These are phyloP conservation scores for Elaeis guineensis DNA, from an alignment of 176 grass and related monocot genomes.

Conservation along the genomic window DNA sequence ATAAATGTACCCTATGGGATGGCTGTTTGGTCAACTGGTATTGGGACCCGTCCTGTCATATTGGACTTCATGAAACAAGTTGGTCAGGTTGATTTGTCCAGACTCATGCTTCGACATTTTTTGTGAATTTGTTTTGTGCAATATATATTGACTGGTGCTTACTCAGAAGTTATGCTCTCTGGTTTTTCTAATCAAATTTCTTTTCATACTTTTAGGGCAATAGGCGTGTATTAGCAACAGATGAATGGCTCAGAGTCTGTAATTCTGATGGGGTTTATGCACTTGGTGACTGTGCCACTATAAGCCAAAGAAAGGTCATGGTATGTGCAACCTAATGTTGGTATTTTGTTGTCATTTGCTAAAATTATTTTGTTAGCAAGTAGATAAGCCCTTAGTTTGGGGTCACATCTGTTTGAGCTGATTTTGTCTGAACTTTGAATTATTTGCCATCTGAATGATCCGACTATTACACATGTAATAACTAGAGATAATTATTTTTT, in stretches of 20 bases:
- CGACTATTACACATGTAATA: too few species aligned
- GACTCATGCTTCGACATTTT: not conserved
- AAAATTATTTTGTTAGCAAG: not conserved
- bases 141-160: not conserved
- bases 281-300: conserved; percentile 68
- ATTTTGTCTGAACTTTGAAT: too few species aligned
- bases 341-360: conserved; percentile 4
- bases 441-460: too few species aligned
- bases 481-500: too few species aligned
- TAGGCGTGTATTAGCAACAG: conserved; percentile 56
- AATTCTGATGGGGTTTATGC: conserved; percentile 56
- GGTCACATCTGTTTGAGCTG: too few species aligned
- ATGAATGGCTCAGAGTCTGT: conserved; percentile 70
- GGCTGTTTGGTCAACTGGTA: conserved; percentile 20
- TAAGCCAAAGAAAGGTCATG: conserved; percentile 75
- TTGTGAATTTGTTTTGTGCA: not conserved
- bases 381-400: too few species aligned
- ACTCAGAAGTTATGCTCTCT: not conserved
- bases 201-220: conserved; percentile 24
- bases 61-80: conserved; percentile 20
- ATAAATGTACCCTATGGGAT: conserved; percentile 9
- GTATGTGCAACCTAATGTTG: conserved; percentile 28
- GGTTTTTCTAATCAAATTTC: not conserved
- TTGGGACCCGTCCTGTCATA: conserved; percentile 9
- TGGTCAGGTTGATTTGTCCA: conserved; percentile 6